These are phyloP conservation scores for Fusarium falciforme DNA, from an alignment of 2,329 filamentous ascomycete species.

Conservation along the genomic window DNA sequence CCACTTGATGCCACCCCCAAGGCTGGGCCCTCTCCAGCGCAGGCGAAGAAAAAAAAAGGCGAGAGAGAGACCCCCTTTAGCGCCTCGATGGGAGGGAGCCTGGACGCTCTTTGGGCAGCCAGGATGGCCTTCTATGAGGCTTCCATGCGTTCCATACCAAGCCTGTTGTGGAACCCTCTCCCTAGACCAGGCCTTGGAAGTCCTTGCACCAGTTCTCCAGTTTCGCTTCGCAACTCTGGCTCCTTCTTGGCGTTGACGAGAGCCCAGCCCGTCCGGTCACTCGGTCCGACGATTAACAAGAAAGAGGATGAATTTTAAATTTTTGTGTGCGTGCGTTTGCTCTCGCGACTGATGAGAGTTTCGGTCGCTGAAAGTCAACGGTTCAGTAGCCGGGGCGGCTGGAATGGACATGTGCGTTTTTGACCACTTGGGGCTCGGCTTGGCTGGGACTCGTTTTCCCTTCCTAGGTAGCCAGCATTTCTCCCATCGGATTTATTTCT, in stretches of 20 bases:
- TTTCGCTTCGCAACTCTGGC: conserved; percentile 18
- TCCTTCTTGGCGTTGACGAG: conserved; percentile 28
- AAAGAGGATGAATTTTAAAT: not conserved
- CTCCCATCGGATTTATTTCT: not conserved
- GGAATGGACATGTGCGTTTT: conserved; percentile 31
- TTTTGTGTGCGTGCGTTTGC: conserved; percentile 1
- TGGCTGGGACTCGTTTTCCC: conserved; percentile 22
- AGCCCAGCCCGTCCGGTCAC: conserved; percentile 18
- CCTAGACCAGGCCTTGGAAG: not conserved
- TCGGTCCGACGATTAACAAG: conserved; percentile 2
- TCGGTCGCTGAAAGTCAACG: conserved; percentile 32
- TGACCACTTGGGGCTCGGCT: conserved; percentile 3
- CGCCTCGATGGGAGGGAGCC: conserved; percentile 19
- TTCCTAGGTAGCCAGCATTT: not conserved
- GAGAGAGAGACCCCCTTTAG: not conserved
- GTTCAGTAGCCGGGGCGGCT: conserved; percentile 20
- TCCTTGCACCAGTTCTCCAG: conserved; percentile 20
- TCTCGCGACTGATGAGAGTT: conserved; percentile 16
- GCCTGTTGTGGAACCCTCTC: conserved; percentile 29
- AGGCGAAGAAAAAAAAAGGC: not conserved
- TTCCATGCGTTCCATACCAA: conserved; percentile 43
- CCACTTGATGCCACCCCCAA: conserved; percentile 9
- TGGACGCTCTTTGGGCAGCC: conserved; percentile 20
- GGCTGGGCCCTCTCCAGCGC: not conserved
- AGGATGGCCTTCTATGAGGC: conserved; percentile 38